A percentile compares a stretch with the other conserved stretches of the same genome.
Evolutionary conservation across 2,329 filamentous ascomycete species (phyloP).

Genomic region (Hymenoscyphus linearis): DNA sequence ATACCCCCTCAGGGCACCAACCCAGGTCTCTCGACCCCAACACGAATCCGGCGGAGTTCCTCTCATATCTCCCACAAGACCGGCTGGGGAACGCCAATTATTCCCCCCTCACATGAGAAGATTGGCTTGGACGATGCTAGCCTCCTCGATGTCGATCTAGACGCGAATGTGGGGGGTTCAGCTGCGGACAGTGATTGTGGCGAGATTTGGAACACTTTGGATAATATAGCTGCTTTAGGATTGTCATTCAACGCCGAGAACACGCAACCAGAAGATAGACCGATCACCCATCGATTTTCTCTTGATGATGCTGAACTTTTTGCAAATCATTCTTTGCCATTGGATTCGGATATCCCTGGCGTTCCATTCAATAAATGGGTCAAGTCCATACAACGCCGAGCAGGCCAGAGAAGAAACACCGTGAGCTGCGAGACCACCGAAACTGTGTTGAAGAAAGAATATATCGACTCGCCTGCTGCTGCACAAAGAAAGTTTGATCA

Average conservation of each 20-base stretch:
- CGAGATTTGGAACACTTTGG: constrained; percentile 36
- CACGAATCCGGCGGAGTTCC: constrained; percentile 34
- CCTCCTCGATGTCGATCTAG: constrained; percentile 34
- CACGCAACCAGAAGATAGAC: constrained; percentile 8
- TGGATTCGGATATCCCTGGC: constrained; percentile 11
- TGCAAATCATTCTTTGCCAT: constrained; percentile 11
- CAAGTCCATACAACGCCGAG: constrained; percentile 59
- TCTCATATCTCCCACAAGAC: constrained; percentile 37
- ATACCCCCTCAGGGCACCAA: constrained; percentile 10
- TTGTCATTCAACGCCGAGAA: constrained; percentile 35
- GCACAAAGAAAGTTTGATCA: constrained; percentile 36
- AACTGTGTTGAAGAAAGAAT: constrained; percentile 13
- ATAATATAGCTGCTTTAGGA: constrained; percentile 39
- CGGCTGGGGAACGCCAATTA: constrained; percentile 35
- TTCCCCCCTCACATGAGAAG: constrained; percentile 28
- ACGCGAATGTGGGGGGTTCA: constrained; percentile 21
- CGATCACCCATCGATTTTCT: constrained; percentile 22
- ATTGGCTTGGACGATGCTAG: constrained; percentile 24
- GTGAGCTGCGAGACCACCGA: constrained; percentile 31
- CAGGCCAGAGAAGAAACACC: constrained; percentile 38
- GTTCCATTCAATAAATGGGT: constrained; percentile 68
- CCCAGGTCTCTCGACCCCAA: constrained; percentile 17
- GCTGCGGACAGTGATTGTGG: constrained; percentile 23
- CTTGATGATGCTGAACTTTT: constrained; percentile 22
- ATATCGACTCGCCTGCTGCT: constrained; percentile 32